These are phyloP conservation scores for Metarhizium anisopliae DNA, from an alignment of 2,329 filamentous ascomycete species.

Conservation along the genomic window DNA sequence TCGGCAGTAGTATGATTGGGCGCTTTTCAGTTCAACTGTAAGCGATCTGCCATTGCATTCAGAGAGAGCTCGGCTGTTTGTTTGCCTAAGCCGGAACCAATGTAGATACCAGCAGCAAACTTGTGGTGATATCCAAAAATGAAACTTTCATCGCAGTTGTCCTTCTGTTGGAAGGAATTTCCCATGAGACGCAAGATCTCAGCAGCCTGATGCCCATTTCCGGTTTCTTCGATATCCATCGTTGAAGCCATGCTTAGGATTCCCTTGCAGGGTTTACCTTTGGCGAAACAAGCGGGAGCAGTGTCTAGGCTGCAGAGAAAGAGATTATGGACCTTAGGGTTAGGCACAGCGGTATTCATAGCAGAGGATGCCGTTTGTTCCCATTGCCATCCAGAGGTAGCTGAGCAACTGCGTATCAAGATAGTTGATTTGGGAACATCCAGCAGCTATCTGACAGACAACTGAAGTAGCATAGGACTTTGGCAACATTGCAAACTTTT, in stretches of 20 bases:
- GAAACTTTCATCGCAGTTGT: constrained; percentile 13
- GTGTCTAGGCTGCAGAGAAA: not conserved
- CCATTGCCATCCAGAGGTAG: not conserved
- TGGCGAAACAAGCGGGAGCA: not conserved
- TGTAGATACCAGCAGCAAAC: constrained; percentile 9
- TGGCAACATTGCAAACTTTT: constrained; percentile 12
- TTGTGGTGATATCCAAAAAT: constrained; percentile 10
- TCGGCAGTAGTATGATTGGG: not conserved
- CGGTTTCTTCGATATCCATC: not conserved
- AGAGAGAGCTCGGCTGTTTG: constrained; percentile 1
- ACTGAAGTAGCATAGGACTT: constrained; percentile 4
- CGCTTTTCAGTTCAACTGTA: not conserved
- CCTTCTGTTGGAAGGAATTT: constrained; percentile 7
- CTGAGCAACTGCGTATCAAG: constrained; percentile 8
- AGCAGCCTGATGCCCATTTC: not conserved
- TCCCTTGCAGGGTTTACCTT: not conserved
- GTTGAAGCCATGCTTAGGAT: not conserved
- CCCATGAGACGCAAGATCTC: constrained; percentile 2
- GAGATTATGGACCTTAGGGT: not conserved
- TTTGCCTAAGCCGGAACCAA: constrained; percentile 7
- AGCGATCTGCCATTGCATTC: not conserved
- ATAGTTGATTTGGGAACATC: constrained; percentile 5
- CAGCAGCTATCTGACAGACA: constrained; percentile 7
- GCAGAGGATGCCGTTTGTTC: not conserved
- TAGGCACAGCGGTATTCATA: not conserved